Evolutionary conservation across 352 stramenopile species (phyloP).

Genomic region (Globisporangium abappressorium): DNA sequence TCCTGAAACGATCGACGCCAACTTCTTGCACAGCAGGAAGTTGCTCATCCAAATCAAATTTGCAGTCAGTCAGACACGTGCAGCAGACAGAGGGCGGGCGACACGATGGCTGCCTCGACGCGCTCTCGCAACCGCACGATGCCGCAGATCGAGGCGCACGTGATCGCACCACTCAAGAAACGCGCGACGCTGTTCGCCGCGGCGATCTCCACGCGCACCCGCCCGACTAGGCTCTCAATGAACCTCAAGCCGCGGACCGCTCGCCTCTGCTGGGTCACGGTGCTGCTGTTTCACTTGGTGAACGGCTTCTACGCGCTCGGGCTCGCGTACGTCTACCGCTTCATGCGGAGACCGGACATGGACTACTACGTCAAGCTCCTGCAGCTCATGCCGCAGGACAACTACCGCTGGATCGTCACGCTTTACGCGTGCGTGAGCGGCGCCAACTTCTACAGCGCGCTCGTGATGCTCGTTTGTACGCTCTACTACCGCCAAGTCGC

Average conservation of each 20-base stretch:
- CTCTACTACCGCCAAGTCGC: conserved; percentile 10
- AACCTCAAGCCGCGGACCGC: neutral
- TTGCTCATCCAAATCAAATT: neutral
- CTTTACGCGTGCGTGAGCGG: conserved; percentile 11
- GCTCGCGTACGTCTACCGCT: conserved; percentile 17
- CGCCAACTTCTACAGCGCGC: conserved; percentile 15
- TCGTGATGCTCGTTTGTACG: conserved; percentile 11
- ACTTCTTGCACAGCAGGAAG: neutral
- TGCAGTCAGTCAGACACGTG: neutral
- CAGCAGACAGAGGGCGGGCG: neutral
- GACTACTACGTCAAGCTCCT: conserved; percentile 17
- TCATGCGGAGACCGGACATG: conserved; percentile 7
- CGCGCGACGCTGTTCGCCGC: conserved; percentile 7
- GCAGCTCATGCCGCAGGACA: conserved; percentile 13
- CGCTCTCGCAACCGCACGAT: neutral
- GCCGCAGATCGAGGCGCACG: neutral
- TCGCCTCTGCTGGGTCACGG: conserved; percentile 9
- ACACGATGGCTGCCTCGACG: neutral
- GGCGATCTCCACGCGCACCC: conserved; percentile 3
- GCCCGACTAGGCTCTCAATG: conserved; percentile 1
- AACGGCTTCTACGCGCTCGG: conserved; percentile 15
- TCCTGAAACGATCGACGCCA: neutral
- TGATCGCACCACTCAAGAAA: conserved; percentile 2
- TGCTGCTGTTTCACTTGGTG: conserved; percentile 11
- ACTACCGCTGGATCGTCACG: conserved; percentile 12